Percentiles rank a stretch among this genome's conserved stretches.
These are phyloP conservation scores for Pleurotus tuber-regium DNA, from an alignment of 768 basidiomycete genomes.

Conservation along the genomic window DNA sequence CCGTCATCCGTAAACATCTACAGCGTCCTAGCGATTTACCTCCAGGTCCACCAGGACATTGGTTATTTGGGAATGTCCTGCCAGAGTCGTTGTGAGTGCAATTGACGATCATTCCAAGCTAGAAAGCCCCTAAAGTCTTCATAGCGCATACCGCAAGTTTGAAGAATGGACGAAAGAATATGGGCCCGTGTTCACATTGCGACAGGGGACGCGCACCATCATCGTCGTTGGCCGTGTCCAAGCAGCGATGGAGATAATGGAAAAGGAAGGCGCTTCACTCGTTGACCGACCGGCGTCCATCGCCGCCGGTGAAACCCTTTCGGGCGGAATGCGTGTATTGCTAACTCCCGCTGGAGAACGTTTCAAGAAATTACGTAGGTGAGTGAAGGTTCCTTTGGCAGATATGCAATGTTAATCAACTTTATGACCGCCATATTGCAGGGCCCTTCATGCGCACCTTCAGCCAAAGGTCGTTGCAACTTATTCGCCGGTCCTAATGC, in stretches of 20 bases:
- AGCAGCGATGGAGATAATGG: constrained; percentile 65
- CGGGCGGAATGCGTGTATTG: constrained; percentile 56
- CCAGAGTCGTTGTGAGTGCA: constrained; percentile 38
- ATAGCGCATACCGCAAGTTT: constrained; percentile 48
- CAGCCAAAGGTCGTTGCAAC: constrained; percentile 48
- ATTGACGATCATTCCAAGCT: not conserved
- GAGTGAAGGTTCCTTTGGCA: constrained; percentile 11
- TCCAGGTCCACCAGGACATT: constrained; percentile 40
- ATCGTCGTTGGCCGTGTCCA: constrained; percentile 46
- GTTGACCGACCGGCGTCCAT: constrained; percentile 55
- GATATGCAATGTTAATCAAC: not conserved
- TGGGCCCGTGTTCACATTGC: constrained; percentile 57
- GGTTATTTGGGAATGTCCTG: constrained; percentile 38
- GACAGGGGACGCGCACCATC: constrained; percentile 43
- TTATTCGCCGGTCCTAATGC: constrained; percentile 50
- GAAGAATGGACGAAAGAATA: constrained; percentile 60
- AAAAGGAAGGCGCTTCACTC: constrained; percentile 57
- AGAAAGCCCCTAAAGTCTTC: not conserved
- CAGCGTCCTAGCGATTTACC: constrained; percentile 31
- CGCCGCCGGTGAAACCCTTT: constrained; percentile 57
- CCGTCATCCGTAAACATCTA: constrained; percentile 26
- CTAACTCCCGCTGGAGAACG: constrained; percentile 55
- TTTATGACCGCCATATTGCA: constrained; percentile 17
- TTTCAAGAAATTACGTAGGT: constrained; percentile 63
- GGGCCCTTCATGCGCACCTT: constrained; percentile 58